A percentile compares a stretch with the other conserved stretches of the same genome.
Evolutionary conservation across 2,329 filamentous ascomycete genomes (phyloP).

Genomic region (Botrytis paeoniae): DNA sequence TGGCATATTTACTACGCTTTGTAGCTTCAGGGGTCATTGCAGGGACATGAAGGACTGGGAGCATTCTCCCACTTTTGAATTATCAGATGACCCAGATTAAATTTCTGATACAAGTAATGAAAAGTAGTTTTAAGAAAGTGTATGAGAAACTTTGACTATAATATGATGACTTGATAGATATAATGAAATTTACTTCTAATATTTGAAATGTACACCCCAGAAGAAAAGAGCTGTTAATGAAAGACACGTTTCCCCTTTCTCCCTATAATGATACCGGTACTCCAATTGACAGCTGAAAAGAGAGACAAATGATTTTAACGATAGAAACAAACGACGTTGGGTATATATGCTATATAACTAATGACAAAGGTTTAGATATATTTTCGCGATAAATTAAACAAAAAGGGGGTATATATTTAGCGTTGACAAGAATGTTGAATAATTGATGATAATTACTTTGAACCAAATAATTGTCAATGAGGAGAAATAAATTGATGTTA

Average conservation of each 20-base stretch:
- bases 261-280: neutral
- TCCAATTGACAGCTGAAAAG: neutral
- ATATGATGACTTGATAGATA: conserved; percentile 5
- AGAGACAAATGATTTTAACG: neutral
- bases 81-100: neutral
- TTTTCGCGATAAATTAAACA: neutral
- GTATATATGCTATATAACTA: neutral
- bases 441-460: conserved; percentile 26
- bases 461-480: neutral
- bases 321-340: neutral
- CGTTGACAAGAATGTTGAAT: conserved; percentile 21
- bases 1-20: conserved; percentile 27
- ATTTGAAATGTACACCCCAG: neutral
- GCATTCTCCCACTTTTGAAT: conserved; percentile 19
- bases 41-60: conserved; percentile 21
- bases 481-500: neutral
- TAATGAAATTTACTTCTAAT: conserved; percentile 9
- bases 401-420: conserved; percentile 1
- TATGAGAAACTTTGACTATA: neutral
- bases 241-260: neutral
- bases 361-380: neutral
- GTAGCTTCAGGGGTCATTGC: conserved; percentile 25
- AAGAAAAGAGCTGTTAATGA: neutral
- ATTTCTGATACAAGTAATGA: neutral
- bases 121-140: neutral